Percentiles rank a stretch among this genome's conserved stretches.
These are phyloP conservation scores for Solanum raphanifolium DNA, from an alignment of 257 asterid species.

Conservation along the genomic window DNA sequence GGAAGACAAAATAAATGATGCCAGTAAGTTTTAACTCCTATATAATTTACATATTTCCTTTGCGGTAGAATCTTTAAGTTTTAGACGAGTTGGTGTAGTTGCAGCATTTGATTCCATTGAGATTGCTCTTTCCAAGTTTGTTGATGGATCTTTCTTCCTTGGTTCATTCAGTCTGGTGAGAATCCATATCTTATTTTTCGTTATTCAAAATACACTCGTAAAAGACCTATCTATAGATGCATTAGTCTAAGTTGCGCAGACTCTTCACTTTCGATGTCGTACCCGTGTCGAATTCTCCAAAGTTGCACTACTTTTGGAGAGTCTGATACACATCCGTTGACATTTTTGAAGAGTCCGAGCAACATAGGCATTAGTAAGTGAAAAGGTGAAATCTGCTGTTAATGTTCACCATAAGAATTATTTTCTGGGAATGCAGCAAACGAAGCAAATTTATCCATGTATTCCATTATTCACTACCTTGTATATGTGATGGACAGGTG, in stretches of 20 bases:
- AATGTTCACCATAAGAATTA: not conserved
- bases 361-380: not conserved
- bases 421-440: not conserved
- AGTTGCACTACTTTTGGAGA: no score
- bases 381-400: not conserved
- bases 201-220: not conserved
- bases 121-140: slow-evolving; percentile 57
- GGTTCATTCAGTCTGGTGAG: slow-evolving; percentile 78
- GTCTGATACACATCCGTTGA: no score
- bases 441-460: not conserved
- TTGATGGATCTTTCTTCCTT: slow-evolving; percentile 67
- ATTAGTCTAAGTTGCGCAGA: not conserved
- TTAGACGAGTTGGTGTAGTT: slow-evolving; percentile 18
- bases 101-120: slow-evolving; percentile 58
- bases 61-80: not conserved
- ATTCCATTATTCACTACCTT: not conserved
- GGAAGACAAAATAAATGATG: slow-evolving; percentile 34
- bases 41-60: not conserved
- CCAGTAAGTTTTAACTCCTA: slow-evolving; percentile 23
- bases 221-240: not conserved
- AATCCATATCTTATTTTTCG: not conserved
- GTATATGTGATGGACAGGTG: slow-evolving; percentile 31
- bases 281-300: no score
- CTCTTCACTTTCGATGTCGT: no score
- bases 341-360: no score